Evolutionary conservation across 225 moss, liverwort and hornwort species (phyloP).

Genomic region (Anthoceros angustus): DNA sequence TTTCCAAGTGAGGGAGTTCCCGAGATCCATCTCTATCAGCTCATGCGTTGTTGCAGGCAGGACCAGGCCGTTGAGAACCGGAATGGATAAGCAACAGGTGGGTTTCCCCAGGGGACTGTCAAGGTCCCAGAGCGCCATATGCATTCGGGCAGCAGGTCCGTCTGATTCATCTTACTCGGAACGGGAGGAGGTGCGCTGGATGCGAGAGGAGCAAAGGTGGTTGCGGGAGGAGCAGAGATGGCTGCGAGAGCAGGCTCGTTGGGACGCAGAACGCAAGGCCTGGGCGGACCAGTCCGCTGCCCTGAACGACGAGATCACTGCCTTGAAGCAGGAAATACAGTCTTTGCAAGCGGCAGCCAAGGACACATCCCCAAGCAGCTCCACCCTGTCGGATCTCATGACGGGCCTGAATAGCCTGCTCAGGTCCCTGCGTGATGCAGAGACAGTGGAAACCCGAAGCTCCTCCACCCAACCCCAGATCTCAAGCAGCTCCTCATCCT

Average conservation of each 20-base stretch:
- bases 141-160: neutral
- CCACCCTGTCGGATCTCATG: slow-evolving; percentile 40
- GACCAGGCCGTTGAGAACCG: neutral
- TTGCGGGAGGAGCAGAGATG: slow-evolving; percentile 9
- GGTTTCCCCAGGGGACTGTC: neutral
- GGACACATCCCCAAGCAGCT: slow-evolving; percentile 19
- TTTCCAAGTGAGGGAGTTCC: neutral
- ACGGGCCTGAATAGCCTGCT: slow-evolving; percentile 54
- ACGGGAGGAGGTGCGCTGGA: slow-evolving; percentile 5
- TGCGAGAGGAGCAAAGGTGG: slow-evolving; percentile 9
- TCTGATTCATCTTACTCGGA: neutral
- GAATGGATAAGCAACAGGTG: neutral
- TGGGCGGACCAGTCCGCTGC: slow-evolving; percentile 6
- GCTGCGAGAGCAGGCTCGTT: slow-evolving; percentile 5
- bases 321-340: slow-evolving; percentile 38
- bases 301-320: slow-evolving; percentile 4
- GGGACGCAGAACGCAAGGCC: slow-evolving; percentile 6
- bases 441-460: slow-evolving; percentile 7
- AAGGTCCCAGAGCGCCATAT: neutral
- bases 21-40: neutral
- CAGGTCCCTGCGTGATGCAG: slow-evolving; percentile 32
- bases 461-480: slow-evolving; percentile 2
- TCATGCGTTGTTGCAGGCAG: neutral
- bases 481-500: slow-evolving; percentile 7
- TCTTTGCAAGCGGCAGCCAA: slow-evolving; percentile 24